These are phyloP conservation scores for Globisporangium middletonii DNA, from an alignment of 352 stramenopile genomes.

Conservation along the genomic window DNA sequence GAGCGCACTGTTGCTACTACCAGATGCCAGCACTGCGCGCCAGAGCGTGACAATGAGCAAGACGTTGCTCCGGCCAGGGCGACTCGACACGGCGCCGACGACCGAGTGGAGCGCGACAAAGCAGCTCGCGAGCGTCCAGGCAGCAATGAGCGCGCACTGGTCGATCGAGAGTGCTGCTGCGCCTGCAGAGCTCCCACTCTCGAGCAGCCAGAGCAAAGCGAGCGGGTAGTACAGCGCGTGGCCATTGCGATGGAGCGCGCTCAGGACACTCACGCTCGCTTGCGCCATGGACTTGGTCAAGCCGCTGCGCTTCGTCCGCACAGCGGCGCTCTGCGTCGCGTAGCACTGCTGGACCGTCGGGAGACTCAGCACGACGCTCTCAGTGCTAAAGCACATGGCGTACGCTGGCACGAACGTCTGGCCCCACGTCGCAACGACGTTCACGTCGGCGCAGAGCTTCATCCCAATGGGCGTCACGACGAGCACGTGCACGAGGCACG, in stretches of 20 bases:
- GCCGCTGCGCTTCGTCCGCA: background rate
- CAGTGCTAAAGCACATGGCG: constrained; percentile 29
- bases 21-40: constrained; percentile 9
- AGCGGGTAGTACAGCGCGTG: constrained; percentile 44
- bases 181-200: constrained; percentile 12
- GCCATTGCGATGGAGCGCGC: constrained; percentile 24
- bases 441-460: constrained; percentile 19
- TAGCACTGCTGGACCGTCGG: constrained; percentile 36
- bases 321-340: constrained; percentile 9
- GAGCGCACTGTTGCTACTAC: too few relatives aligned
- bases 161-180: constrained; percentile 8
- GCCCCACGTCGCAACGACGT: constrained; percentile 14
- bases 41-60: constrained; percentile 23
- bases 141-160: constrained; percentile 15
- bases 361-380: constrained; percentile 27
- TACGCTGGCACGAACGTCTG: constrained; percentile 27
- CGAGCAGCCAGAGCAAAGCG: constrained; percentile 29
- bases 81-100: constrained; percentile 3
- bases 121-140: constrained; percentile 31
- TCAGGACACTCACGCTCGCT: constrained; percentile 14
- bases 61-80: constrained; percentile 17
- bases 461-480: constrained; percentile 30
- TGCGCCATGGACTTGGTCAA: constrained; percentile 45
- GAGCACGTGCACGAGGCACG: constrained; percentile 24
- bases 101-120: constrained; percentile 19